phyloP scores from a whole-genome alignment of 805 yeast species.

The Suhomyces xylopsoci region DNA sequence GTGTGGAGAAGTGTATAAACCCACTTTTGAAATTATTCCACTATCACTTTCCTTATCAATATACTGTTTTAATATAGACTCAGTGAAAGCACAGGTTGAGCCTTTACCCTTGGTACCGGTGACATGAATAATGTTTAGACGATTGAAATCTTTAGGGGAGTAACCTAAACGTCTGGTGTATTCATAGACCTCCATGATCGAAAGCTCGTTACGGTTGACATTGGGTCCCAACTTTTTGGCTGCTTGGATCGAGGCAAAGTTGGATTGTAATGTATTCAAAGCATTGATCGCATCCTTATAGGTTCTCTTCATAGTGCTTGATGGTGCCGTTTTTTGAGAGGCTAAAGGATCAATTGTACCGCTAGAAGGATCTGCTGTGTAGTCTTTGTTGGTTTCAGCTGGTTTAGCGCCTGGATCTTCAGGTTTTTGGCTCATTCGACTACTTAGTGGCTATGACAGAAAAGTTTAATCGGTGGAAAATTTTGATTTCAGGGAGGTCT shows the following conservation, averaged over 20 bases:
- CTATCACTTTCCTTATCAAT: slow-evolving; percentile 6
- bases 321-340: background rate
- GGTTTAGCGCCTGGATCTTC: background rate
- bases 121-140: slow-evolving; percentile 78
- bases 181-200: slow-evolving; percentile 75
- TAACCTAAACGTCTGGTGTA: slow-evolving; percentile 40
- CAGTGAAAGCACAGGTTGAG: slow-evolving; percentile 92
- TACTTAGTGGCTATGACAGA: background rate
- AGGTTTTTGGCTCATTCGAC: background rate
- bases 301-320: slow-evolving; percentile 11
- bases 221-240: slow-evolving; percentile 63
- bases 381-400: background rate
- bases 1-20: slow-evolving; percentile 96
- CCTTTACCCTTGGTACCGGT: slow-evolving; percentile 99
- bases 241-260: slow-evolving; percentile 86
- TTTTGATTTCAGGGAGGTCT: background rate
- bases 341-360: background rate
- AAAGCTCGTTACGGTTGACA: slow-evolving; percentile 55
- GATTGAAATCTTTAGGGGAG: slow-evolving; percentile 61
- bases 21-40: slow-evolving; percentile 55
- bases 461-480: background rate
- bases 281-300: slow-evolving; percentile 76
- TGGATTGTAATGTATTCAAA: slow-evolving; percentile 84
- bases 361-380: background rate
- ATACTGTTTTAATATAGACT: slow-evolving; percentile 73